These are phyloP conservation scores for Hypocreales sp. DNA, from an alignment of 2,329 filamentous ascomycete species.

Conservation along the genomic window DNA sequence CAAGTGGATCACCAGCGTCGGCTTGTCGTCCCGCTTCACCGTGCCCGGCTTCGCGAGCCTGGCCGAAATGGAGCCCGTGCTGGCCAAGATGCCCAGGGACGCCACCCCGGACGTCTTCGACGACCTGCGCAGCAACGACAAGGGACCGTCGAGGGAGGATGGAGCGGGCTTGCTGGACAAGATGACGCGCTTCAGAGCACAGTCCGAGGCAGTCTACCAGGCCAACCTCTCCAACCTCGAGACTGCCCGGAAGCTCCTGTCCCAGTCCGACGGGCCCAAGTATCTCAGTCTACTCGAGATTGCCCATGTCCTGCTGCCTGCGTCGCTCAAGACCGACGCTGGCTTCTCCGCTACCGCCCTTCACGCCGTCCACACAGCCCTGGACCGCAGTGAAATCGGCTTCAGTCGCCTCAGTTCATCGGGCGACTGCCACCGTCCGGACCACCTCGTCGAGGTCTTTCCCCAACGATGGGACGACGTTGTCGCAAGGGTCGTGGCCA, in stretches of 20 bases:
- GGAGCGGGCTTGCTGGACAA: conserved; percentile 27
- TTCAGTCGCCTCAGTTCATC: conserved; percentile 39
- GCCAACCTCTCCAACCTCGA: conserved; percentile 31
- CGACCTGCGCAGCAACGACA: conserved; percentile 13
- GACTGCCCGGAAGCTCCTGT: conserved; percentile 24
- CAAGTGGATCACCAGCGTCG: conserved; percentile 28
- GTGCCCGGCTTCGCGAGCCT: conserved; percentile 28
- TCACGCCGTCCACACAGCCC: conserved; percentile 54
- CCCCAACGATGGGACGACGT: conserved; percentile 13
- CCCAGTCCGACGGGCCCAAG: conserved; percentile 17
- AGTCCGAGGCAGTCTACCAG: conserved; percentile 29
- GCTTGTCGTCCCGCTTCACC: conserved; percentile 30
- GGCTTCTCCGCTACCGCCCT: conserved; percentile 32
- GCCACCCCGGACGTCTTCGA: conserved; percentile 15
- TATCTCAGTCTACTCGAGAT: conserved; percentile 37
- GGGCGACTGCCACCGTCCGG: conserved; percentile 29
- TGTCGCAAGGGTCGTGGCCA: conserved; percentile 14
- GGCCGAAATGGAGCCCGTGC: conserved; percentile 23
- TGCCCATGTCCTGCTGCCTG: conserved; percentile 25
- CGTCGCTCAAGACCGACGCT: conserved; percentile 16
- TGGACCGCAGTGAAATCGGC: conserved; percentile 41
- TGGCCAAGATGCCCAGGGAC: conserved; percentile 14
- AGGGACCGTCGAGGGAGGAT: conserved; percentile 27
- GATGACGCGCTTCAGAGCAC: conserved; percentile 29
- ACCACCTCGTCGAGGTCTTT: conserved; percentile 44